These are phyloP conservation scores for Neofusicoccum ribis DNA, from an alignment of 2,329 filamentous ascomycete genomes.

Conservation along the genomic window DNA sequence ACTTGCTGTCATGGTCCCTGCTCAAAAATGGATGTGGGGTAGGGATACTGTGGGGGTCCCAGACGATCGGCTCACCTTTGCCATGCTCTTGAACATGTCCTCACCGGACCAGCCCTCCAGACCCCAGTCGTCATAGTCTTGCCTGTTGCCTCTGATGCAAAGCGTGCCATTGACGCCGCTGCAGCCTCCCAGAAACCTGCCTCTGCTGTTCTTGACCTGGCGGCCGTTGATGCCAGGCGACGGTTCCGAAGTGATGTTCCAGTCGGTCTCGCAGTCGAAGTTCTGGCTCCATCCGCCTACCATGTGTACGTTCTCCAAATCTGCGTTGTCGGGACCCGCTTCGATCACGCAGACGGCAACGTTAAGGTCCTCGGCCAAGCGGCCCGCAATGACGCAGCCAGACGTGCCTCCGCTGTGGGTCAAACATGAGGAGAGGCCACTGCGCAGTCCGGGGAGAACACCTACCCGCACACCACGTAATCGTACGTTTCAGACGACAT, in stretches of 20 bases:
- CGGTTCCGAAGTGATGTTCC: conserved; percentile 51
- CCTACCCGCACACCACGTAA: conserved; percentile 22
- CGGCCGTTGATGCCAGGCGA: conserved; percentile 43
- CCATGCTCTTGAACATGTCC: conserved; percentile 55
- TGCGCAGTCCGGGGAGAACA: conserved; percentile 2
- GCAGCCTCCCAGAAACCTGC: conserved; percentile 52
- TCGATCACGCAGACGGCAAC: conserved; percentile 48
- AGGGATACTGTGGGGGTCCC: background rate
- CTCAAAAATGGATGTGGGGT: background rate
- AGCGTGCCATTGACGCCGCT: conserved; percentile 54
- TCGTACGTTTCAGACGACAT: conserved; percentile 13
- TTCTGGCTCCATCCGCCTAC: conserved; percentile 51
- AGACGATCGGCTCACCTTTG: conserved; percentile 43
- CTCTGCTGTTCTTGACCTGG: conserved; percentile 50
- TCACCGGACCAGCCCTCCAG: conserved; percentile 58
- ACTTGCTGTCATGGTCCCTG: too few relatives aligned
- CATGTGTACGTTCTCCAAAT: conserved; percentile 55
- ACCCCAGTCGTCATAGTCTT: conserved; percentile 58
- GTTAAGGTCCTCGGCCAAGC: conserved; percentile 48
- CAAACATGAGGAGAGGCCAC: background rate
- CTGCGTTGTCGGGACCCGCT: conserved; percentile 46
- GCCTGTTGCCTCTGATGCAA: conserved; percentile 51
- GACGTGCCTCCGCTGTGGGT: conserved; percentile 47
- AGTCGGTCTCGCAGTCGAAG: conserved; percentile 52
- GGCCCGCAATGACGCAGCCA: conserved; percentile 51